Conservation (phyloP, 306 rosid genomes). For the Dryas alaskensis region DNA sequence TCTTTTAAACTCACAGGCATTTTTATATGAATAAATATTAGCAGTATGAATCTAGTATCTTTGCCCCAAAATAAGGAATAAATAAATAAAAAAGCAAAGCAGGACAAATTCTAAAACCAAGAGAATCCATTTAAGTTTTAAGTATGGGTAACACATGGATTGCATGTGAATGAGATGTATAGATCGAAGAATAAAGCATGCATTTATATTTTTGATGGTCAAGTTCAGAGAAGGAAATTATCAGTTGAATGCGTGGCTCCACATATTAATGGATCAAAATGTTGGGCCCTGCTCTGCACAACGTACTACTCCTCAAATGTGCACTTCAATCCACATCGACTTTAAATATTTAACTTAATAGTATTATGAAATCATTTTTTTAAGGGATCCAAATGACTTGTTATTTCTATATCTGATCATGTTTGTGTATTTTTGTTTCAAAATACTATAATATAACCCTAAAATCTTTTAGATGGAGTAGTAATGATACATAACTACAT, state of each 20-base stretch:
- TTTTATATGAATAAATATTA: too few relatives aligned
- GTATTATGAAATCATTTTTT: too few relatives aligned
- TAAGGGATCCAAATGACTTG: too few relatives aligned
- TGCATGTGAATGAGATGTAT: constrained; percentile 39
- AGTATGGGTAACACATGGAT: constrained; percentile 51
- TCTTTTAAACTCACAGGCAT: too few relatives aligned
- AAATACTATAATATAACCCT: too few relatives aligned
- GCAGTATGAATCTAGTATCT: too few relatives aligned
- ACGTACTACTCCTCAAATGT: constrained; percentile 9
- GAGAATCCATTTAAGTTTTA: constrained; percentile 12
- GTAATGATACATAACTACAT: too few relatives aligned
- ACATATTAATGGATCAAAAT: constrained; percentile 35
- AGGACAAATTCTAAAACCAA: not conserved
- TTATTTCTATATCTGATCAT: too few relatives aligned
- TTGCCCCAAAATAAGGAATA: constrained; percentile 5
- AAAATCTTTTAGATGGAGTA: too few relatives aligned
- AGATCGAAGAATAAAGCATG: not conserved
- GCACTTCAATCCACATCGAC: constrained; percentile 13
- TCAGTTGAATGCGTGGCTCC: constrained; percentile 27
- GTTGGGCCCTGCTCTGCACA: constrained; percentile 24
- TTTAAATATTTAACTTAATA: not conserved
- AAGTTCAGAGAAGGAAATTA: not conserved
- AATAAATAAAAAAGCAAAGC: not conserved
- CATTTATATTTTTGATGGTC: not conserved
- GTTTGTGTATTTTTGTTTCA: too few relatives aligned